These are phyloP conservation scores for Setaria italica DNA, from an alignment of 202 grass and related monocot genomes.

Conservation along the genomic window DNA sequence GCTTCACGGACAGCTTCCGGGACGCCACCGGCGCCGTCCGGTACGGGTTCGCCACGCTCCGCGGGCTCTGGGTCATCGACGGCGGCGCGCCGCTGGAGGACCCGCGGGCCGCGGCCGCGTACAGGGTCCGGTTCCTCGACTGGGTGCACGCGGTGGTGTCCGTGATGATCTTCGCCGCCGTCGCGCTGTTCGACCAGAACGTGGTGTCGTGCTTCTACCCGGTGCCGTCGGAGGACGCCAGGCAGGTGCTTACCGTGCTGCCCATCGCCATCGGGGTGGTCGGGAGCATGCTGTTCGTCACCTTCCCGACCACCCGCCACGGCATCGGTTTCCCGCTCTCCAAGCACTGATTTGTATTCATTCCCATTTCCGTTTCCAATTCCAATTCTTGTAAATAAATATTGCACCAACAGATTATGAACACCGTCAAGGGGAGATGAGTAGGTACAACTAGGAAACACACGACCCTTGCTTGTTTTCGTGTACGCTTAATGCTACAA, in stretches of 20 bases:
- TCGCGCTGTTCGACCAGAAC: conserved; percentile 85
- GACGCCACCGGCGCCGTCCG: conserved; percentile 58
- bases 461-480: background rate
- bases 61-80: conserved; percentile 78
- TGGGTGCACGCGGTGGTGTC: conserved; percentile 63
- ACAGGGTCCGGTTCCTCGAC: conserved; percentile 67
- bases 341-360: conserved; percentile 9
- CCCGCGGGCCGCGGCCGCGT: conserved; percentile 28
- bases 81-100: conserved; percentile 59
- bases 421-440: background rate
- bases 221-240: conserved; percentile 62
- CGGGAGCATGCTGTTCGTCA: conserved; percentile 82
- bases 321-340: conserved; percentile 85
- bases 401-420: background rate
- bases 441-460: background rate
- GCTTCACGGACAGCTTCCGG: conserved; percentile 81
- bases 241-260: conserved; percentile 64
- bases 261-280: conserved; percentile 76
- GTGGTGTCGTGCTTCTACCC: conserved; percentile 81
- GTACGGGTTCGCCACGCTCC: conserved; percentile 68
- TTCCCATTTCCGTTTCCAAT: background rate
- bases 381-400: conserved; percentile 13
- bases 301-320: conserved; percentile 80
- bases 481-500: background rate
- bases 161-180: conserved; percentile 73